Evolutionary conservation across 805 yeast genomes (phyloP).

Genomic region (Nakazawaea sp.): DNA sequence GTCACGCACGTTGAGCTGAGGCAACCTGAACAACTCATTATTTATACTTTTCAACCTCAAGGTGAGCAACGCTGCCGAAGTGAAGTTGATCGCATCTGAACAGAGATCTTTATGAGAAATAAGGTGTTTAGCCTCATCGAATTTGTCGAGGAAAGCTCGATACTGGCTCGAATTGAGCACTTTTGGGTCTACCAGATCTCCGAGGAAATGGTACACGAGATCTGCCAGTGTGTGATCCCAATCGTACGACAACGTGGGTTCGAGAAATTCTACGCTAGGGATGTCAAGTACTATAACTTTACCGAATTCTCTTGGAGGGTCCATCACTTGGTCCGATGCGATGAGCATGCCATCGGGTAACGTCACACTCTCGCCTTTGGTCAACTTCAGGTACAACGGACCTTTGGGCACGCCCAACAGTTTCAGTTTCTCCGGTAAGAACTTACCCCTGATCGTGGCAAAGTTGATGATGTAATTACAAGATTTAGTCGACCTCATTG

Average conservation of each 20-base stretch:
- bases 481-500: slow-evolving; percentile 27
- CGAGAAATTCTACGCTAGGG: slow-evolving; percentile 46
- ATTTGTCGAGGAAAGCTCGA: slow-evolving; percentile 34
- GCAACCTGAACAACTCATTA: slow-evolving; percentile 35
- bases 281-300: slow-evolving; percentile 68
- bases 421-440: slow-evolving; percentile 57
- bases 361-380: slow-evolving; percentile 52
- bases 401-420: slow-evolving; percentile 68
- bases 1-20: slow-evolving; percentile 12
- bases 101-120: slow-evolving; percentile 67
- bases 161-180: slow-evolving; percentile 36
- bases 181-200: slow-evolving; percentile 41
- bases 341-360: slow-evolving; percentile 54
- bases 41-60: slow-evolving; percentile 53
- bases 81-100: slow-evolving; percentile 54
- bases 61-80: slow-evolving; percentile 43
- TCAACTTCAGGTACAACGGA: slow-evolving; percentile 45
- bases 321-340: slow-evolving; percentile 67
- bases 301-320: slow-evolving; percentile 47
- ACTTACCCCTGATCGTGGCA: slow-evolving; percentile 69
- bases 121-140: slow-evolving; percentile 53
- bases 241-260: slow-evolving; percentile 21
- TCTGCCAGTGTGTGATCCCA: slow-evolving; percentile 30
- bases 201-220: slow-evolving; percentile 71
- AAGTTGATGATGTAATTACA: slow-evolving; percentile 66